Evolutionary conservation across 768 basidiomycete genomes (phyloP).

Genomic region (Dioszegia aurantiaca): DNA sequence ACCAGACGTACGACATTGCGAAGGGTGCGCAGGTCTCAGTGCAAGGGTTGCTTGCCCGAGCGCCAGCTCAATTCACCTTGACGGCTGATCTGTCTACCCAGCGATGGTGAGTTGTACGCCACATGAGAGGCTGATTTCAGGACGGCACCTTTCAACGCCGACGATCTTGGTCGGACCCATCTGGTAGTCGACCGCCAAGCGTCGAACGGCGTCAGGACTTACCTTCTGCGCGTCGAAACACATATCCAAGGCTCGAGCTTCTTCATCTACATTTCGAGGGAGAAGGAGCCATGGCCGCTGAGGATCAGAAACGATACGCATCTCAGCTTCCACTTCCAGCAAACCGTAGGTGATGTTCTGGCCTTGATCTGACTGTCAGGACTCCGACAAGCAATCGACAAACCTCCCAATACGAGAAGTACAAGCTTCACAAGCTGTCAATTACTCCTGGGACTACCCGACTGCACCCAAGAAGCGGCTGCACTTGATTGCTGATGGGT

Average conservation of each 20-base stretch:
- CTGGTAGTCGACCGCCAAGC: conserved; percentile 29
- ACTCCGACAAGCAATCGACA: conserved; percentile 45
- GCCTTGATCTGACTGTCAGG: conserved; percentile 15
- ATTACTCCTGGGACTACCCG: conserved; percentile 93
- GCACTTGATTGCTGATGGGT: conserved; percentile 61
- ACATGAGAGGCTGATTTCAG: conserved; percentile 54
- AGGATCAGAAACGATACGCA: conserved; percentile 84
- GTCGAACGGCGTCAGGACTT: conserved; percentile 49
- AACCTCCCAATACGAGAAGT: conserved; percentile 57
- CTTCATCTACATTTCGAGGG: conserved; percentile 70
- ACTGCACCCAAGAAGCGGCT: conserved; percentile 78
- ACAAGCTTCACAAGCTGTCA: conserved; percentile 57
- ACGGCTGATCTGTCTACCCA: conserved; percentile 82
- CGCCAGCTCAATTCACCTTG: conserved; percentile 71
- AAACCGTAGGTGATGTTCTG: conserved; percentile 60
- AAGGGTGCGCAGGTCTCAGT: conserved; percentile 70
- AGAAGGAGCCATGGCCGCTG: conserved; percentile 81
- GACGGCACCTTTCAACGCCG: conserved; percentile 88
- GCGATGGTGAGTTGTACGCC: conserved; percentile 30
- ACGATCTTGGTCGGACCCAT: conserved; percentile 72
- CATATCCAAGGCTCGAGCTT: conserved; percentile 82
- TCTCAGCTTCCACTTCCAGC: conserved; percentile 64
- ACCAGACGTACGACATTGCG: conserved; percentile 61
- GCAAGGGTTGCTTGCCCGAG: conserved; percentile 62
- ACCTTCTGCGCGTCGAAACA: conserved; percentile 71